These are phyloP conservation scores for Myxozyma kluyveri DNA, from an alignment of 805 yeast genomes.

Conservation along the genomic window DNA sequence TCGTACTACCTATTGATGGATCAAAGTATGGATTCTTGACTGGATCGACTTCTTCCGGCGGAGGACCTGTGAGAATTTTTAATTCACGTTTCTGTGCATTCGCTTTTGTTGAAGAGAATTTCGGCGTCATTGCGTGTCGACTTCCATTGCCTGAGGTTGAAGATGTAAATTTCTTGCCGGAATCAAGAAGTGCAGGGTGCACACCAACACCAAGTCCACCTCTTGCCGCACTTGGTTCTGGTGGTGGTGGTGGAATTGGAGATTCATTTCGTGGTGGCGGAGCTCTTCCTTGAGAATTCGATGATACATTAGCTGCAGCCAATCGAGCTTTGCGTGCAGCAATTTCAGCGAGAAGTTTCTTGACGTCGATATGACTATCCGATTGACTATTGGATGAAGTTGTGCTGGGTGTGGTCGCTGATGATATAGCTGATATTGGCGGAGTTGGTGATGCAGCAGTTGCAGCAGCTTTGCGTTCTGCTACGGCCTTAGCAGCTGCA, in stretches of 20 bases:
- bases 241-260: constrained; percentile 8
- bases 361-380: constrained; percentile 9
- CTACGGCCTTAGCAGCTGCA: constrained; percentile 15
- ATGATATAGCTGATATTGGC: too few relatives aligned
- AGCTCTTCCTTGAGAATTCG: not conserved
- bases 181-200: constrained; percentile 35
- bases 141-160: constrained; percentile 2
- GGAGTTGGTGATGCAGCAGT: constrained; percentile 19
- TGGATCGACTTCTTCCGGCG: constrained; percentile 24
- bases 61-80: constrained; percentile 15
- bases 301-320: constrained; percentile 12
- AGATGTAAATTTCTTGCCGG: not conserved
- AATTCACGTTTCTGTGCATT: constrained; percentile 10
- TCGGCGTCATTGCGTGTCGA: constrained; percentile 12
- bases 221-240: constrained; percentile 8
- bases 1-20: constrained; percentile 23
- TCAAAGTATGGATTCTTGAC: constrained; percentile 42
- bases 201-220: constrained; percentile 37
- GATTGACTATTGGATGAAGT: constrained; percentile 1
- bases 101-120: constrained; percentile 15
- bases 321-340: constrained; percentile 22
- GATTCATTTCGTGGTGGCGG: not conserved
- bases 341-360: constrained; percentile 26
- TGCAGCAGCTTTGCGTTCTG: constrained; percentile 7
- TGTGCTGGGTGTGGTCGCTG: constrained; percentile 3